A percentile compares a stretch with the other conserved stretches of the same genome.
phyloP scores from a whole-genome alignment of 2,329 filamentous ascomycete species.

The Cordyceps cateniannulata region DNA sequence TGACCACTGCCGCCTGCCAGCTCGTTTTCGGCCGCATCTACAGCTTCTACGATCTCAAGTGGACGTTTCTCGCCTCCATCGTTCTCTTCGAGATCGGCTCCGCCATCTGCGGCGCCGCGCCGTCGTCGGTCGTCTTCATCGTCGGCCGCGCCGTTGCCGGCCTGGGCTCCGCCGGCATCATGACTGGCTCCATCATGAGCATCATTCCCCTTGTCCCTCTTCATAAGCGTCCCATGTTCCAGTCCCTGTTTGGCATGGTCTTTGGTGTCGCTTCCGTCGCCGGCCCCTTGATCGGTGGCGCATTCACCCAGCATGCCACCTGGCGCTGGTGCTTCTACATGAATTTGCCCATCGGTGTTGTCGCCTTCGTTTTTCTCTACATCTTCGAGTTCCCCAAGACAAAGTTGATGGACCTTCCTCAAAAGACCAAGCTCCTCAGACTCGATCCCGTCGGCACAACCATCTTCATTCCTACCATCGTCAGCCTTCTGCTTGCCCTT shows the following conservation, averaged over 20 bases:
- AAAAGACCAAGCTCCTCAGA: slow-evolving; percentile 40
- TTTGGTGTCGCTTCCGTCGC: slow-evolving; percentile 31
- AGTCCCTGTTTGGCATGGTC: slow-evolving; percentile 35
- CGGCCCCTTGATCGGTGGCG: slow-evolving; percentile 19
- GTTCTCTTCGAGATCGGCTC: slow-evolving; percentile 49
- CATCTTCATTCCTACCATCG: slow-evolving; percentile 52
- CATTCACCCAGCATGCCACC: slow-evolving; percentile 15
- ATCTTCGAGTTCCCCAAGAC: slow-evolving; percentile 38
- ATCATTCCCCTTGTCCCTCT: slow-evolving; percentile 54
- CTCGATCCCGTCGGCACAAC: slow-evolving; percentile 54
- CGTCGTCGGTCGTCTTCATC: slow-evolving; percentile 47
- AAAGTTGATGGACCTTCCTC: slow-evolving; percentile 19
- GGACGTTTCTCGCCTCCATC: slow-evolving; percentile 41
- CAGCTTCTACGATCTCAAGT: slow-evolving; percentile 46
- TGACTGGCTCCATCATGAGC: slow-evolving; percentile 49
- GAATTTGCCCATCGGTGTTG: slow-evolving; percentile 26
- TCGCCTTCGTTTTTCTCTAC: slow-evolving; percentile 42
- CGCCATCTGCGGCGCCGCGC: slow-evolving; percentile 47
- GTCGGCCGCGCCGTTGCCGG: slow-evolving; percentile 51
- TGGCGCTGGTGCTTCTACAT: slow-evolving; percentile 14
- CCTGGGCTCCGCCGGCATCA: slow-evolving; percentile 50
- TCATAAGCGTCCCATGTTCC: slow-evolving; percentile 52
- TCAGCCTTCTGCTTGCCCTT: slow-evolving; percentile 55
- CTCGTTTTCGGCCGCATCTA: slow-evolving; percentile 49
- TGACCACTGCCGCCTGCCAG: slow-evolving; percentile 50